Evolutionary conservation across 78 protist genomes (phyloP).

Genomic region (Salpingoeca rosetta): DNA sequence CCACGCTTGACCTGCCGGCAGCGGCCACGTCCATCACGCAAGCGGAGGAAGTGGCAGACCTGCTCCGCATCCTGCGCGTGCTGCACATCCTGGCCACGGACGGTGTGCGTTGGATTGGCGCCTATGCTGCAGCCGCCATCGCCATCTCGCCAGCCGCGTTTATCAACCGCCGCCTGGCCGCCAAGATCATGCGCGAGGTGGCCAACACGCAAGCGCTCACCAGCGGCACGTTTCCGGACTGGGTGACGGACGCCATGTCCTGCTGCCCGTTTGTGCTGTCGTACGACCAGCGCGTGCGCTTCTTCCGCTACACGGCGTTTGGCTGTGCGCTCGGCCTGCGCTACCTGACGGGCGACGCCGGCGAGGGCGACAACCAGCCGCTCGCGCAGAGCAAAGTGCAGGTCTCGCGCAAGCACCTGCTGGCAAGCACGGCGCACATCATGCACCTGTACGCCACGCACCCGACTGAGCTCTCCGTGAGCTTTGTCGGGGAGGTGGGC

Average conservation of each 20-base stretch:
- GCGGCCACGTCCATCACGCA: no score
- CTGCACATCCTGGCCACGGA: not conserved
- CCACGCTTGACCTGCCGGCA: no score
- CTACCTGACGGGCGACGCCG: not conserved
- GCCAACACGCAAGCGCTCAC: conserved; percentile 30
- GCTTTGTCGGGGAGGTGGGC: conserved; percentile 63
- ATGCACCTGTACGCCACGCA: conserved; percentile 11
- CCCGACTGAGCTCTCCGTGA: conserved; percentile 48
- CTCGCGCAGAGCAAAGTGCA: conserved; percentile 37
- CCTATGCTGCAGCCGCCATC: no score
- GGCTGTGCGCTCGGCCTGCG: conserved; percentile 45
- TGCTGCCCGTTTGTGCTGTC: conserved; percentile 13
- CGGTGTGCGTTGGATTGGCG: no score
- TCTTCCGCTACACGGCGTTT: conserved; percentile 23
- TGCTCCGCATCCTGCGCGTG: no score
- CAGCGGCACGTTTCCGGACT: conserved; percentile 20
- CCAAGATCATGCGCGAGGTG: conserved; percentile 48
- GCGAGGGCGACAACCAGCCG: not conserved
- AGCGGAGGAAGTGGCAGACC: no score
- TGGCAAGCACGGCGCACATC: conserved; percentile 29
- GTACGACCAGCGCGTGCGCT: conserved; percentile 17
- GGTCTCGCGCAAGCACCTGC: conserved; percentile 20
- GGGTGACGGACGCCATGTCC: conserved; percentile 1
- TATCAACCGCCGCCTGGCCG: conserved; percentile 19
- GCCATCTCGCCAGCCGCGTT: no score